Conservation (phyloP, 139 green algal species). For the Chlamydomonas sphaeroides region DNA sequence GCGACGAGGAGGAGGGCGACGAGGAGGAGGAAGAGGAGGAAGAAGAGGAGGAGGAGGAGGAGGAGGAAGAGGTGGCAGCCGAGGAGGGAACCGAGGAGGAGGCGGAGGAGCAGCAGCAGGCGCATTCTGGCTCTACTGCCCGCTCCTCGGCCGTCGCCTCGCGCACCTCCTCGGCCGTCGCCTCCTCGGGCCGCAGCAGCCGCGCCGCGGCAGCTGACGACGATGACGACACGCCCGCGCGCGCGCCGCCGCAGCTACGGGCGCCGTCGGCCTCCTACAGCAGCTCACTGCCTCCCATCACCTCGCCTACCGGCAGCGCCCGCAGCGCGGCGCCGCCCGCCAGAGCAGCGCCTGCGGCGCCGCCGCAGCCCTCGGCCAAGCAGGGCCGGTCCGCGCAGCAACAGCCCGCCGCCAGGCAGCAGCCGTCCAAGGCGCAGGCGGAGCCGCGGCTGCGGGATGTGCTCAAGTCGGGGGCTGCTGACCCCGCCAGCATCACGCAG, state of each 20-base stretch:
- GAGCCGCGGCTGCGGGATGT: not conserved
- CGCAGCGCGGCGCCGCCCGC: no score
- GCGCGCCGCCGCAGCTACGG: no score
- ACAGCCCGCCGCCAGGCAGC: not conserved
- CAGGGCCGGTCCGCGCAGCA: not conserved
- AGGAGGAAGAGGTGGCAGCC: not conserved
- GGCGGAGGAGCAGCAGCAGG: not conserved
- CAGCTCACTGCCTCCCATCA: no score
- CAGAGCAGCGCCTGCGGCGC: no score
- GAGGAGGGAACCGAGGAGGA: not conserved
- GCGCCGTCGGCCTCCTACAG: no score
- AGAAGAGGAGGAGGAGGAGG: not conserved
- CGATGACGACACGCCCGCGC: no score
- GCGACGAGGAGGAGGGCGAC: not conserved
- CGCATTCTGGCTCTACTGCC: no score
- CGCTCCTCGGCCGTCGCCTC: no score
- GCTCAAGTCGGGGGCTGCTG: not conserved
- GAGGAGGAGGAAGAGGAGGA: not conserved
- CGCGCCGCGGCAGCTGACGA: no score
- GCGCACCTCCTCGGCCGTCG: no score
- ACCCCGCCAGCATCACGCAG: constrained; percentile 26
- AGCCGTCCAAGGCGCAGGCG: not conserved
- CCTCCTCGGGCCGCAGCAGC: no score
- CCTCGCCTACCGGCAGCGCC: no score
- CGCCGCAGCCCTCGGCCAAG: not conserved